Base-by-base conservation (phyloP, 768 basidiomycete species). In the Naganishia kalamii region DNA sequence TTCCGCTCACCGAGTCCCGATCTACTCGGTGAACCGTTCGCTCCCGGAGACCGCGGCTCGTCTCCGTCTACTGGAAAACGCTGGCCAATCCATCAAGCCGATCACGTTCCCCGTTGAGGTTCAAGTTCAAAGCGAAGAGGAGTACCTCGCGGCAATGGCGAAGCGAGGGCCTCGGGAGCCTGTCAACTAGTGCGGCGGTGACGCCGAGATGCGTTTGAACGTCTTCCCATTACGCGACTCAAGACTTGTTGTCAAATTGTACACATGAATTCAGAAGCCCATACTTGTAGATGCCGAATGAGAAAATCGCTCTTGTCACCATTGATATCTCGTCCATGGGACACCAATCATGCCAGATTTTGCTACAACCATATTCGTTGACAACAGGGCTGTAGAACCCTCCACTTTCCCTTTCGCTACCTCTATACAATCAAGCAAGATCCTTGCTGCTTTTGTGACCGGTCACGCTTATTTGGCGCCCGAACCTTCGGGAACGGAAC, bases 21-120 rank as follows among this genome's bases (percentile, higher is more conserved):
- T 85, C 1, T 84, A 83, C 75, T 82, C 82, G 69, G 81, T 85
- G 62, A 84, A 84, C 71, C 79, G 65, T 52, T 72, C 80, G 2
- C 76, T 72, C 50, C 79, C 80, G 0, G 80, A 77, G 17, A 84
- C 84, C 2, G 79, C 78, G n/a, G 69, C 71, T 63, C 79, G 83
- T 29, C 73, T 84, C 30, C 76, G 74, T 49, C 77, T 80, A 50
- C 74, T 83, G 37, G 79, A 80, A 47, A 76, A 70, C 1, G 76
- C 75, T 29, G 81, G 81, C 4, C 68, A 80, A 50, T 70, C 72
- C 25, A 79, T 83, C 73, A 76, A 78, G 66, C 81, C 80, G 4
- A 74, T 84, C 19, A 79, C 82, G 0, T 65, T 69, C 47, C 82
- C 83, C 5, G 68, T 81, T 11, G 77, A 80, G 63, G 80, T 80